Base-by-base conservation (phyloP, 495 filamentous ascomycete species). In the Tuber borchii region DNA sequence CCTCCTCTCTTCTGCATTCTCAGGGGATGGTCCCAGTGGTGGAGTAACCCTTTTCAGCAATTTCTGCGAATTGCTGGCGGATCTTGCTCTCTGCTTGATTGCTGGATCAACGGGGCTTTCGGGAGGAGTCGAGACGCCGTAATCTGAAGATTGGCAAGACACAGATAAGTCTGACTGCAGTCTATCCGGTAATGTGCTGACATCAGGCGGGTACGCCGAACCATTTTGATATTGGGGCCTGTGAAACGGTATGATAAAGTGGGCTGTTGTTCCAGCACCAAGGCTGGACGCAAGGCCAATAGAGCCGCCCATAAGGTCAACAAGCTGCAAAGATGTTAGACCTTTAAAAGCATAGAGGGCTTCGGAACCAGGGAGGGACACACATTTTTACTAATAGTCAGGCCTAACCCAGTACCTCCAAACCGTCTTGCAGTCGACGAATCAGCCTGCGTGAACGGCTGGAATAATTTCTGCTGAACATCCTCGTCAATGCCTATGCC, bases 391-490 rank as follows among this genome's bases (percentile, higher is more conserved):
- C 89, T 92, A 74, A 97, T 95, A 6, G 92, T 93, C 46, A 95
- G 83, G 2, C 93, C 93, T 2, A 95, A 83, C 2, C 93, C 93
- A 7, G 93, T 96, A 4, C 93, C 93, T 39, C 93, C 93, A 83
- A 93, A 95, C 43, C 88, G 87, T 65, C 91, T 87, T 16, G 90
- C 90, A 8, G 90, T 92, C 4, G 91, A 93, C 34, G 93, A 87
- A 78, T 95, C 94, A 39, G 93, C 93, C 82, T 95, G 93, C 69
- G 90, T 91, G 80, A 96, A 97, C 1, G 93, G 93, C 56, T 91
- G 91, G 86, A 97, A 97, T 2, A 97, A 86, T 22, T 88, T 88
- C 77, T 89, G 89, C 22, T 88, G 84, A 0, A 93, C 91, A 72
- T 90, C 88, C 51, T 94, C 91, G 69, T 92, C 90, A 17, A 96